Percentiles rank a stretch among this genome's conserved stretches.
These are phyloP conservation scores for Boletus rex-veris DNA, from an alignment of 768 basidiomycete genomes.

Conservation along the genomic window DNA sequence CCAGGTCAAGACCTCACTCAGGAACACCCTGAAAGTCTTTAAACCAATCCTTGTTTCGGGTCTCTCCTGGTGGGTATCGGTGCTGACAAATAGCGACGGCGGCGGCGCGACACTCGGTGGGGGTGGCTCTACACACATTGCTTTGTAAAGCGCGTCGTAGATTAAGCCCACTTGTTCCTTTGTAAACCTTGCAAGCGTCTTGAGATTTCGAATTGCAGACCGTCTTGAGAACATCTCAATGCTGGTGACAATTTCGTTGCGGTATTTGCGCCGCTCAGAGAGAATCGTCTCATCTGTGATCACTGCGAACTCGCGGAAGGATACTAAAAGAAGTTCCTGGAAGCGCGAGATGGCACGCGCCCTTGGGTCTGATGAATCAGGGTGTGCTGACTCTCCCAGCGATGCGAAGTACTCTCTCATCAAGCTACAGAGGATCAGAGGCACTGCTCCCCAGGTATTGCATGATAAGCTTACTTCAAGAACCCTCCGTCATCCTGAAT, in stretches of 20 bases:
- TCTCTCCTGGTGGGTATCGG: slow-evolving; percentile 62
- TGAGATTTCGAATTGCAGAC: slow-evolving; percentile 83
- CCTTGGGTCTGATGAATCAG: slow-evolving; percentile 81
- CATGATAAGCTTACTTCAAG: slow-evolving; percentile 64
- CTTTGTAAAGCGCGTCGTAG: slow-evolving; percentile 90
- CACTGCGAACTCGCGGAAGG: slow-evolving; percentile 95
- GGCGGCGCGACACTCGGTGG: slow-evolving; percentile 50
- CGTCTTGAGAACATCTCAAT: slow-evolving; percentile 95
- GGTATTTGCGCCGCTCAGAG: slow-evolving; percentile 78
- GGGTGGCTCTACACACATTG: slow-evolving; percentile 74
- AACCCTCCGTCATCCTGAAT: slow-evolving; percentile 97
- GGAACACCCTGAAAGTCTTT: slow-evolving; percentile 80
- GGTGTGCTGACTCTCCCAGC: slow-evolving; percentile 92
- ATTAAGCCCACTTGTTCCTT: slow-evolving; percentile 86
- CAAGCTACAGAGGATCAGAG: slow-evolving; percentile 45
- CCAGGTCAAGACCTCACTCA: slow-evolving; percentile 94
- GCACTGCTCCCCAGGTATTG: not conserved
- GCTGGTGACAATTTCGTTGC: slow-evolving; percentile 85
- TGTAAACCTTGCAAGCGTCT: slow-evolving; percentile 70
- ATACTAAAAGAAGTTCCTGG: slow-evolving; percentile 93
- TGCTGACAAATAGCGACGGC: slow-evolving; percentile 52
- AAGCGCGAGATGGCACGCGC: slow-evolving; percentile 93
- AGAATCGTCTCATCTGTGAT: slow-evolving; percentile 95
- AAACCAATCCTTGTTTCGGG: slow-evolving; percentile 88
- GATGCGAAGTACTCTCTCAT: slow-evolving; percentile 96